These are phyloP conservation scores for Geotrichum phurueaensis DNA, from an alignment of 1,139 yeast species.

Conservation along the genomic window DNA sequence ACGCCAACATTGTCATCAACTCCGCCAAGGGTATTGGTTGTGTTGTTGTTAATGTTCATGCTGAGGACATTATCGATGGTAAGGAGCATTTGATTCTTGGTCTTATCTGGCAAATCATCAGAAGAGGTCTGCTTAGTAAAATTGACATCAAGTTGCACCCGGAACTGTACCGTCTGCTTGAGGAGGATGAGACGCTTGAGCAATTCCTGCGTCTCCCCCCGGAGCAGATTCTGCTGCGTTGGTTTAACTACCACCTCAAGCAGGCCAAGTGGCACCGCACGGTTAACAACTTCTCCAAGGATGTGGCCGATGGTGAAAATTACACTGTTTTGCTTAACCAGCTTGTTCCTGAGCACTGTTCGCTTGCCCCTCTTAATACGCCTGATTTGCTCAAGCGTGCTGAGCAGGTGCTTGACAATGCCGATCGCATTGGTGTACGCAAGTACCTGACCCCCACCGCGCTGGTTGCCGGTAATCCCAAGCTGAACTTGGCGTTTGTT, in stretches of 20 bases:
- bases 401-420: slow-evolving; percentile 74
- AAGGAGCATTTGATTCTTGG: slow-evolving; percentile 94
- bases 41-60: slow-evolving; percentile 94
- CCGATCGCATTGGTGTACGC: slow-evolving; percentile 87
- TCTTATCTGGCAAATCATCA: slow-evolving; percentile 94
- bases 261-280: slow-evolving; percentile 89
- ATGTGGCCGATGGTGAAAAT: slow-evolving; percentile 91
- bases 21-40: slow-evolving; percentile 99
- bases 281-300: slow-evolving; percentile 78
- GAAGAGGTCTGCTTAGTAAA: slow-evolving; percentile 89
- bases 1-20: slow-evolving; percentile 93
- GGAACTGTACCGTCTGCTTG: slow-evolving; percentile 86
- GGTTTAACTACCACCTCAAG: slow-evolving; percentile 95
- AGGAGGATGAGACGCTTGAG: slow-evolving; percentile 95
- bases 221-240: slow-evolving; percentile 90
- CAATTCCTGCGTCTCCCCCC: slow-evolving; percentile 96
- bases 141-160: slow-evolving; percentile 96
- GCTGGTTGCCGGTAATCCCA: slow-evolving; percentile 92
- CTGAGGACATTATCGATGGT: slow-evolving; percentile 96
- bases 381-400: slow-evolving; percentile 71
- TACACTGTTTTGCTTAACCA: slow-evolving; percentile 86
- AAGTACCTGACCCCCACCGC: slow-evolving; percentile 92
- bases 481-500: slow-evolving; percentile 91
- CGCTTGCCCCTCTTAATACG: slow-evolving; percentile 72
- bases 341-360: slow-evolving; percentile 78